phyloP scores from a whole-genome alignment of 2,329 filamentous ascomycete genomes.

The Monosporascus cannonballus region DNA sequence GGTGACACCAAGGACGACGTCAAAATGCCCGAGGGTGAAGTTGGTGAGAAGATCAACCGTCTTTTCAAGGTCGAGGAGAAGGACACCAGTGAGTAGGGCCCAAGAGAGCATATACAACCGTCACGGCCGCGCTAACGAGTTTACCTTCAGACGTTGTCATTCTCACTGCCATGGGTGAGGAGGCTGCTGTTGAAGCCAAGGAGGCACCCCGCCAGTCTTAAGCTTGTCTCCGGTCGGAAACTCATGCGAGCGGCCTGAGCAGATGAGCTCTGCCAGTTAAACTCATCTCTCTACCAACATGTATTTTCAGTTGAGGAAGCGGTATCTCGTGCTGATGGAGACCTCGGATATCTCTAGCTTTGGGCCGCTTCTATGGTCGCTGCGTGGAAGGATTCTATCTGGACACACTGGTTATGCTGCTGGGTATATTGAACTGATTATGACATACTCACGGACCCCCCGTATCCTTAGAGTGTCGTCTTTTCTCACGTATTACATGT shows the following conservation, averaged over 20 bases:
- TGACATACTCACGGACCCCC: conserved; percentile 26
- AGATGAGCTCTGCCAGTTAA: conserved; percentile 8
- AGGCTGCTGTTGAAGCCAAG: conserved; percentile 88
- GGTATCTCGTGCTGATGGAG: conserved; percentile 15
- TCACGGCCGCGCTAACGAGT: conserved; percentile 13
- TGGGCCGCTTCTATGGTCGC: conserved; percentile 31
- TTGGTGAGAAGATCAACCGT: conserved; percentile 79
- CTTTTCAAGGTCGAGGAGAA: conserved; percentile 80
- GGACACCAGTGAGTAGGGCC: conserved; percentile 73
- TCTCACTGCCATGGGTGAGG: conserved; percentile 93
- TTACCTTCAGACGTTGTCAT: conserved; percentile 69
- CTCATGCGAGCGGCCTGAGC: conserved; percentile 11
- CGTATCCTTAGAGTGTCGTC: conserved; percentile 26
- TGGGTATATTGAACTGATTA: conserved; percentile 30
- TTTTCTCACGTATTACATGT: conserved; percentile 28
- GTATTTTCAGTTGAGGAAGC: conserved; percentile 5
- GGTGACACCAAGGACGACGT: conserved; percentile 92
- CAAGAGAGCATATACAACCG: neutral
- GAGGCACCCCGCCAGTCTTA: conserved; percentile 60
- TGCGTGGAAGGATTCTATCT: conserved; percentile 36
- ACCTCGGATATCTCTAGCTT: conserved; percentile 11
- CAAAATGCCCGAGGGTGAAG: conserved; percentile 81
- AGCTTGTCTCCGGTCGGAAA: conserved; percentile 9
- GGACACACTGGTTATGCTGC: conserved; percentile 37
- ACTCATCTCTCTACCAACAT: conserved; percentile 4